A percentile compares a stretch with the other conserved stretches of the same genome.
Evolutionary conservation across 2,329 filamentous ascomycete species (phyloP).

Genomic region (Xylariaceae sp.): DNA sequence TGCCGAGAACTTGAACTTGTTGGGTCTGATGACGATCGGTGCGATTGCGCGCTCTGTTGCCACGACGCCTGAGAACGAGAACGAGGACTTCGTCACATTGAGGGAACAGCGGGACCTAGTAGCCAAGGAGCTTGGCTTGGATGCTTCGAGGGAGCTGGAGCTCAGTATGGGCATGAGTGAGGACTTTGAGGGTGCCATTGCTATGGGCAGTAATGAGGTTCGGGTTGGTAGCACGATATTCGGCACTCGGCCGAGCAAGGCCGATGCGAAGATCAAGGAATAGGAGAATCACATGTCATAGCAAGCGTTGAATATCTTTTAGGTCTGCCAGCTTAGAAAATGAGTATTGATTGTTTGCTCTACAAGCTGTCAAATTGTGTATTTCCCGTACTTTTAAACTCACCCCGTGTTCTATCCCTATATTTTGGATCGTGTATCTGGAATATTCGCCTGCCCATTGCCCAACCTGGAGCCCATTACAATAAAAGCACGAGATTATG

Average conservation of each 20-base stretch:
- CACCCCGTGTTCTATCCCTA: no score
- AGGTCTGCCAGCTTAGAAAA: background rate
- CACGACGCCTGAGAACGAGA: slow-evolving; percentile 69
- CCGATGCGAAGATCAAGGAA: slow-evolving; percentile 63
- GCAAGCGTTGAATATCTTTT: background rate
- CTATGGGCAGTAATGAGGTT: slow-evolving; percentile 80
- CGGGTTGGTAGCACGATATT: slow-evolving; percentile 93
- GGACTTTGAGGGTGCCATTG: slow-evolving; percentile 86
- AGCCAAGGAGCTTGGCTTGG: slow-evolving; percentile 52
- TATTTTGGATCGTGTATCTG: no score
- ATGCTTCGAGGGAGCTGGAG: slow-evolving; percentile 54
- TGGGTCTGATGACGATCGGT: slow-evolving; percentile 95
- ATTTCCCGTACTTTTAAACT: no score
- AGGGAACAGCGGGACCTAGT: slow-evolving; percentile 66
- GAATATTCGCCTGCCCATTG: no score
- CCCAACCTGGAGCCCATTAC: background rate
- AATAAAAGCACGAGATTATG: background rate
- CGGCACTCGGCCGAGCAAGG: slow-evolving; percentile 71
- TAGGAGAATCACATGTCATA: background rate
- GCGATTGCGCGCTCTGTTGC: slow-evolving; percentile 81
- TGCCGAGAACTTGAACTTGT: slow-evolving; percentile 62
- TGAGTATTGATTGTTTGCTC: no score
- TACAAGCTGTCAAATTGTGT: no score
- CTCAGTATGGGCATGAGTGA: slow-evolving; percentile 98
- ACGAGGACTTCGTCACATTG: slow-evolving; percentile 78